Evolutionary conservation across 164 flowering plant species (phyloP).

Genomic region (Dillenia turbinata): DNA sequence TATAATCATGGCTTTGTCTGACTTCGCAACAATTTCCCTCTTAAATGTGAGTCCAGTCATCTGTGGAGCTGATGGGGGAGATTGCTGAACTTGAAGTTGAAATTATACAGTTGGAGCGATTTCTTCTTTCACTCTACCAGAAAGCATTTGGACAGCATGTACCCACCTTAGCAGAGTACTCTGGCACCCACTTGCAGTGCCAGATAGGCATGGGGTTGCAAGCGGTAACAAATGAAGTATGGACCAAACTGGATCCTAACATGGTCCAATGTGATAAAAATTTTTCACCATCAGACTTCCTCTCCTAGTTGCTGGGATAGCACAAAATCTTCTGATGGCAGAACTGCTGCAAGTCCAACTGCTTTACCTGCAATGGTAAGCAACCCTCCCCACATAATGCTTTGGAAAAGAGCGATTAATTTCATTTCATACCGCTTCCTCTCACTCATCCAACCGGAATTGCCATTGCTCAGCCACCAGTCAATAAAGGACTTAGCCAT

Average conservation of each 20-base stretch:
- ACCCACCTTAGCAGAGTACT: constrained; percentile 7
- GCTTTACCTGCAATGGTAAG: constrained; percentile 18
- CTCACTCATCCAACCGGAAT: background rate
- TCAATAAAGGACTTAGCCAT: no score
- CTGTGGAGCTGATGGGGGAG: constrained; percentile 35
- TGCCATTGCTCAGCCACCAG: no score
- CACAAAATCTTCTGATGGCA: constrained; percentile 11
- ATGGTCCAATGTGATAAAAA: constrained; percentile 4
- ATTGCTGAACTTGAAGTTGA: constrained; percentile 44
- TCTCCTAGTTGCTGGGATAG: constrained; percentile 8
- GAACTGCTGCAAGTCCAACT: constrained; percentile 8
- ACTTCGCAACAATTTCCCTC: constrained; percentile 3
- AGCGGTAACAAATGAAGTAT: constrained; percentile 1
- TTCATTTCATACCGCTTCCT: background rate
- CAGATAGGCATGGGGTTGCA: constrained; percentile 7
- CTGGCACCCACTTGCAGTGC: constrained; percentile 3
- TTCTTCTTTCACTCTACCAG: constrained; percentile 50
- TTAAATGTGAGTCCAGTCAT: constrained; percentile 26
- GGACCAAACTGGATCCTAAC: constrained; percentile 8
- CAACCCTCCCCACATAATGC: background rate
- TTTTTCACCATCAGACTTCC: constrained; percentile 9
- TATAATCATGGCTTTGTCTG: background rate
- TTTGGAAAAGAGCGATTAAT: background rate
- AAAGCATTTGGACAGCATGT: constrained; percentile 32
- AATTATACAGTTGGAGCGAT: constrained; percentile 41